Percentiles rank a stretch among this genome's conserved stretches.
phyloP scores from a whole-genome alignment of 176 grass and related monocot genomes.

The Coix lacrymajobi region DNA sequence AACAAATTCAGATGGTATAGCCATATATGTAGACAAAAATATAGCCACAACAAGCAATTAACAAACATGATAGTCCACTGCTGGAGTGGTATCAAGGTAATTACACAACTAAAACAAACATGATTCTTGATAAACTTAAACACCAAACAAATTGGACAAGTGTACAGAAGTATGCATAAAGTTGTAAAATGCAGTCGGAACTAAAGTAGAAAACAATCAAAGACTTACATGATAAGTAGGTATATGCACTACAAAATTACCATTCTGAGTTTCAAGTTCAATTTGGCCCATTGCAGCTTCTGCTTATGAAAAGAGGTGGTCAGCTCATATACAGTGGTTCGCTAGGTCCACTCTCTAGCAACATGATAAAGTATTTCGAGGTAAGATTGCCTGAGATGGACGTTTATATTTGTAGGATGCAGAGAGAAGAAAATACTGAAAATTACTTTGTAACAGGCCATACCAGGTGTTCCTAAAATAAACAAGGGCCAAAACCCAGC shows the following conservation, averaged over 20 bases:
- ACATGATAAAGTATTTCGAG: slow-evolving; percentile 93
- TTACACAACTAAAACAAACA: not conserved
- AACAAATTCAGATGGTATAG: not conserved
- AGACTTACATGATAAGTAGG: not conserved
- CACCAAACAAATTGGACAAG: not conserved
- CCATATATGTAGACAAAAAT: slow-evolving; percentile 2
- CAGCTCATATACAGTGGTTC: slow-evolving; percentile 77
- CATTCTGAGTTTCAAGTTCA: slow-evolving; percentile 4
- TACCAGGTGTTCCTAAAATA: slow-evolving; percentile 79
- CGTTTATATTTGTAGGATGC: not conserved
- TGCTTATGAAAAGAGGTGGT: slow-evolving; percentile 95
- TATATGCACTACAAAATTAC: not conserved
- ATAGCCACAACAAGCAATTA: not conserved
- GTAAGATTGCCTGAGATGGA: slow-evolving; percentile 40
- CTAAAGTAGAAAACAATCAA: not conserved
- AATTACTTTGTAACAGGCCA: slow-evolving; percentile 45
- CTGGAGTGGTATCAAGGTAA: slow-evolving; percentile 2
- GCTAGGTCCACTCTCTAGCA: slow-evolving; percentile 62
- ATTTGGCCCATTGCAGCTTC: slow-evolving; percentile 48
- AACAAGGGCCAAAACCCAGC: slow-evolving; percentile 75
- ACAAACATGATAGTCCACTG: not conserved
- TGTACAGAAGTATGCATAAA: not conserved
- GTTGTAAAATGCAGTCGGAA: not conserved
- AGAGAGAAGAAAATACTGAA: slow-evolving; percentile 8
- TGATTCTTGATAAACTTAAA: not conserved